Evolutionary conservation across 495 filamentous ascomycete species (phyloP).

Genomic region (Neurospora terricola): DNA sequence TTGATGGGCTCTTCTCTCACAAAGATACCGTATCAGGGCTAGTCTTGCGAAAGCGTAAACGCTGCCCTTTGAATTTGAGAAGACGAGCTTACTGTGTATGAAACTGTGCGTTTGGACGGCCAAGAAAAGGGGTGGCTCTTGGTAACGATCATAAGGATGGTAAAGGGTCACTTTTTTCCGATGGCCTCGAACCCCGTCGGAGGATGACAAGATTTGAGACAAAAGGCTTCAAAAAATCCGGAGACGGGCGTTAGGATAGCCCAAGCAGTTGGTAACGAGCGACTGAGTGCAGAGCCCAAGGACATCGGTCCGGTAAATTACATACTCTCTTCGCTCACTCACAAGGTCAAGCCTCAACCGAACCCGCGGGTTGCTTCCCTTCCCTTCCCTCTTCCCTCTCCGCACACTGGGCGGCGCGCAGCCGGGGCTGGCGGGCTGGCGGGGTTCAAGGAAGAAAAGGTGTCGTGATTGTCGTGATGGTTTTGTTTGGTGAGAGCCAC

Average conservation of each 20-base stretch:
- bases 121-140: background rate
- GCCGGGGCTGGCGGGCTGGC: background rate
- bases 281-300: background rate
- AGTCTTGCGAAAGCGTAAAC: background rate
- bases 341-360: background rate
- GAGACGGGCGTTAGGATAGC: background rate
- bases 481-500: background rate
- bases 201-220: background rate
- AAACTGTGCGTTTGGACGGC: background rate
- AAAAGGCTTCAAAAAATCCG: background rate
- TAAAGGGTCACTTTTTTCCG: background rate
- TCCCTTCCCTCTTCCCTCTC: background rate
- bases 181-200: background rate
- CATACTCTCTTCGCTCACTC: background rate
- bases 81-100: background rate
- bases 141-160: background rate
- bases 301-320: background rate
- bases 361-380: background rate
- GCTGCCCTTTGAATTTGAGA: background rate
- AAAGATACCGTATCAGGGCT: background rate
- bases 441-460: background rate
- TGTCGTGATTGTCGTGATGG: background rate
- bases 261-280: background rate
- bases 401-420: background rate
- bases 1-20: background rate